These are phyloP conservation scores for Phlebopus sp. DNA, from an alignment of 1,284 basidiomycete genomes.

Conservation along the genomic window DNA sequence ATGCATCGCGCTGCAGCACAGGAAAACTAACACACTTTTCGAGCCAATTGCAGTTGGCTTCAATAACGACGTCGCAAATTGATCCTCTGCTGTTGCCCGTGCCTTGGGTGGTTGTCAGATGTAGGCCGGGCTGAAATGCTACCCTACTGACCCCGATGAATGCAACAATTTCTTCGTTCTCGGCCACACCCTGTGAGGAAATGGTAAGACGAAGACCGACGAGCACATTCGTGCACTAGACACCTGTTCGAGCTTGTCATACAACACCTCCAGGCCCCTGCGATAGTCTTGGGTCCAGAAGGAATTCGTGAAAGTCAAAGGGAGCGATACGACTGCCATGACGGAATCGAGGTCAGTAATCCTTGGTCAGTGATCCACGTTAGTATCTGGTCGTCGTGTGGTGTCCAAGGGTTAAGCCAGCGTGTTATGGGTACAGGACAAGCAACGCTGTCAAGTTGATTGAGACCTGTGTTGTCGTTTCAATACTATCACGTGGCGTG, in stretches of 20 bases:
- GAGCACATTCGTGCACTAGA: conserved; percentile 18
- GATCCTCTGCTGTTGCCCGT: conserved; percentile 61
- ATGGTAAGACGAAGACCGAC: conserved; percentile 22
- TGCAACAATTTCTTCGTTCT: conserved; percentile 77
- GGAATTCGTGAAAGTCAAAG: conserved; percentile 82
- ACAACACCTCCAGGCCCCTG: conserved; percentile 75
- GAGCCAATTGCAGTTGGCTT: conserved; percentile 49
- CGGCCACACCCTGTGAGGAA: conserved; percentile 57
- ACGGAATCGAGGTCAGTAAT: conserved; percentile 9
- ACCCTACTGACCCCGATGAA: conserved; percentile 71
- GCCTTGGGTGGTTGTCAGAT: conserved; percentile 41
- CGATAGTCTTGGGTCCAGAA: conserved; percentile 92
- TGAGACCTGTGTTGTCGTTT: conserved; percentile 12
- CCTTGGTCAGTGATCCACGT: neutral
- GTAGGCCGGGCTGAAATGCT: conserved; percentile 4
- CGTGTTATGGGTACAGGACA: conserved; percentile 53
- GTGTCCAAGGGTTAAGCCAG: conserved; percentile 4
- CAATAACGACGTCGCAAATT: conserved; percentile 56
- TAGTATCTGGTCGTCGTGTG: neutral
- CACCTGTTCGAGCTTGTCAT: conserved; percentile 76
- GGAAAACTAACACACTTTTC: conserved; percentile 40
- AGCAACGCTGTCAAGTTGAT: conserved; percentile 42
- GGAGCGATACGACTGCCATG: conserved; percentile 85
- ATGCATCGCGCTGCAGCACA: neutral
- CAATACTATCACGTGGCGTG: conserved; percentile 8